A percentile compares a stretch with the other conserved stretches of the same genome.
Evolutionary conservation across 2,329 filamentous ascomycete genomes (phyloP).

Genomic region (Fusarium drepaniforme): DNA sequence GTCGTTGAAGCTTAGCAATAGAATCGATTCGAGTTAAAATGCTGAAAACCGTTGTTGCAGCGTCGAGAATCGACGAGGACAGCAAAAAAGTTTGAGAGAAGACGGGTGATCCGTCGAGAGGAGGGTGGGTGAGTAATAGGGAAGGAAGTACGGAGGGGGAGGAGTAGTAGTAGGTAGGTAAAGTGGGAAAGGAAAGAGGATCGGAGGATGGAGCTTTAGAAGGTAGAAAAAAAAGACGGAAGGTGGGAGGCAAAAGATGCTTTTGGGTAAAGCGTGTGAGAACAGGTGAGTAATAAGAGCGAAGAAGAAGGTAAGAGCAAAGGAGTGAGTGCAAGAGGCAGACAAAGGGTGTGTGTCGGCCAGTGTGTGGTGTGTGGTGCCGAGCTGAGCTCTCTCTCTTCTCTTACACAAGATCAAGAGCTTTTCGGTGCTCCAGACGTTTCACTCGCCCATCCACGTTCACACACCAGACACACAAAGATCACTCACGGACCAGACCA

Average conservation of each 20-base stretch:
- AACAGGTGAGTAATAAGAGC: constrained; percentile 38
- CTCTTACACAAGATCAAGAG: constrained; percentile 22
- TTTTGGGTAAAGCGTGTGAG: constrained; percentile 43
- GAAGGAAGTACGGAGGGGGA: constrained; percentile 14
- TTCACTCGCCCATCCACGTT: constrained; percentile 21
- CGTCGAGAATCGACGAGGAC: constrained; percentile 16
- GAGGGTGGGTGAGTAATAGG: constrained; percentile 30
- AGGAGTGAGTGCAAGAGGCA: constrained; percentile 24
- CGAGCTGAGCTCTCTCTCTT: constrained; percentile 39
- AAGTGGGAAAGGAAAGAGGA: constrained; percentile 26
- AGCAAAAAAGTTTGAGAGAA: constrained; percentile 22
- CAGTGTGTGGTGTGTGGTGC: constrained; percentile 40
- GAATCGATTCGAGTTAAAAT: constrained; percentile 6
- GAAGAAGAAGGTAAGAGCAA: constrained; percentile 34
- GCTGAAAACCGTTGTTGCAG: constrained; percentile 14
- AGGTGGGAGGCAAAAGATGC: constrained; percentile 46
- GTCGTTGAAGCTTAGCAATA: constrained; percentile 16
- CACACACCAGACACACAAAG: constrained; percentile 23
- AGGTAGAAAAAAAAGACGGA: constrained; percentile 35
- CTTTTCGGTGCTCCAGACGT: constrained; percentile 19
- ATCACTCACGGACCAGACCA: not conserved
- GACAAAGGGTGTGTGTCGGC: constrained; percentile 40
- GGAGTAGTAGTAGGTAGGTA: constrained; percentile 1
- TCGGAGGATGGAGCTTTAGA: constrained; percentile 35
- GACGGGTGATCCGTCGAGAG: constrained; percentile 17